A percentile compares a stretch with the other conserved stretches of the same genome.
Evolutionary conservation across 371 early-diverging fungal genomes (phyloP).

Genomic region (Mucor mucedo): DNA sequence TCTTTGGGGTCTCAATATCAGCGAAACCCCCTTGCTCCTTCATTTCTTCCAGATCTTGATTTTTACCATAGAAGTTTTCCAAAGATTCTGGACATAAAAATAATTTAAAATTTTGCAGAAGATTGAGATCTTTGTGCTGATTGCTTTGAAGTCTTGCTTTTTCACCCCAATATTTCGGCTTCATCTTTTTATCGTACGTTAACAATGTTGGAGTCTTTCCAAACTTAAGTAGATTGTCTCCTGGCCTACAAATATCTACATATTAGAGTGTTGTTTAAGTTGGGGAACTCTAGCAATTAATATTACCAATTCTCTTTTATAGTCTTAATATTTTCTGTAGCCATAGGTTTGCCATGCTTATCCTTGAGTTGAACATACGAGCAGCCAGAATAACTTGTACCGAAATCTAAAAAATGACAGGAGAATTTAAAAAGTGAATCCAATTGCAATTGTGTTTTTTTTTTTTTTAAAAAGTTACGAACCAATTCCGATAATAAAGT

Average conservation of each 20-base stretch:
- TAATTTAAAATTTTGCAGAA: neutral
- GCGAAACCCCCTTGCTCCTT: no score
- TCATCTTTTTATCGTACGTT: neutral
- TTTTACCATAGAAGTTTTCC: neutral
- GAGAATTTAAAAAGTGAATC: no score
- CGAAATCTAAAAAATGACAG: constrained; percentile 46
- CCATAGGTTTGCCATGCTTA: no score
- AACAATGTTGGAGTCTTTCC: neutral
- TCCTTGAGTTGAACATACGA: constrained; percentile 24
- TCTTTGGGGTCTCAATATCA: no score
- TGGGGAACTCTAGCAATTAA: no score
- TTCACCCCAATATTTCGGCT: neutral
- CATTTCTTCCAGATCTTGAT: no score
- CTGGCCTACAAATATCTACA: no score
- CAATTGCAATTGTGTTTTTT: no score
- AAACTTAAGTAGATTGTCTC: neutral
- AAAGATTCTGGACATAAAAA: neutral
- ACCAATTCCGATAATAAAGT: constrained; percentile 37
- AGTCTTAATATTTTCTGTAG: neutral
- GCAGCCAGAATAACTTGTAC: constrained; percentile 55
- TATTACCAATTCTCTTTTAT: neutral
- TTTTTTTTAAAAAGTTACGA: constrained; percentile 3
- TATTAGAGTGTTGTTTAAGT: no score
- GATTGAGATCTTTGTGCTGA: neutral
- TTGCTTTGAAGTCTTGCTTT: neutral